Conservation (phyloP, 345 rosid species). For the Lepidium didymum region DNA sequence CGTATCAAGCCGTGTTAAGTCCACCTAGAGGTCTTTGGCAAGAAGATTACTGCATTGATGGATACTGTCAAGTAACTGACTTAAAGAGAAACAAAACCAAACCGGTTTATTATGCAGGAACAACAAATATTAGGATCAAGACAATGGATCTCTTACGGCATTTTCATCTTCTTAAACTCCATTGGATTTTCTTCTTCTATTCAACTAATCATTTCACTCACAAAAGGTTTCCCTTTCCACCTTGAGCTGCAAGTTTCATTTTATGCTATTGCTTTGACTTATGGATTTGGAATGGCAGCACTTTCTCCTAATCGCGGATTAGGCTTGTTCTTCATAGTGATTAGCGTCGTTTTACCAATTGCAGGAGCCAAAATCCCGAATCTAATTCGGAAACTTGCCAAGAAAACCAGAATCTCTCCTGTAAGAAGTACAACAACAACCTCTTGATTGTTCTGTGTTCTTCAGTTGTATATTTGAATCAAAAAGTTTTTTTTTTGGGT, state of each 20-base stretch:
- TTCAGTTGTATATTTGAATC: neutral
- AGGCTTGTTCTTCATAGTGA: slow-evolving; percentile 4
- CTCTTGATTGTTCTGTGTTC: neutral
- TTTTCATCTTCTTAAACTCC: slow-evolving; percentile 24
- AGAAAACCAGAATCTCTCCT: slow-evolving; percentile 14
- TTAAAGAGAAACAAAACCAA: neutral
- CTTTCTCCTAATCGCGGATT: slow-evolving; percentile 19
- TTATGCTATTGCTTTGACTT: slow-evolving; percentile 21
- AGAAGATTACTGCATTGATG: slow-evolving; percentile 15
- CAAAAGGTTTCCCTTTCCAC: slow-evolving; percentile 18
- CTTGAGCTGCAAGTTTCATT: slow-evolving; percentile 29
- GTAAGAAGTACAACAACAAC: neutral
- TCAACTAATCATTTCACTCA: slow-evolving; percentile 17
- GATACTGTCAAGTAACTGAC: neutral
- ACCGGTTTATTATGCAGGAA: slow-evolving; percentile 14
- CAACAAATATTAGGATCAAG: slow-evolving; percentile 17
- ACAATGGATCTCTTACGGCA: slow-evolving; percentile 16
- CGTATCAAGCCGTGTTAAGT: slow-evolving; percentile 35
- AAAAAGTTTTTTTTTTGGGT: neutral
- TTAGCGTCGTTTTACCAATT: slow-evolving; percentile 9
- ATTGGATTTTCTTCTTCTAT: slow-evolving; percentile 9
- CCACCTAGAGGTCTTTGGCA: slow-evolving; percentile 40
- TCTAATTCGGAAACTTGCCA: neutral
- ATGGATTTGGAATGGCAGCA: slow-evolving; percentile 28
- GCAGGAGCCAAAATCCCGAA: neutral